These are phyloP conservation scores for Pelargonium australe DNA, from an alignment of 441 rosid species.

Conservation along the genomic window DNA sequence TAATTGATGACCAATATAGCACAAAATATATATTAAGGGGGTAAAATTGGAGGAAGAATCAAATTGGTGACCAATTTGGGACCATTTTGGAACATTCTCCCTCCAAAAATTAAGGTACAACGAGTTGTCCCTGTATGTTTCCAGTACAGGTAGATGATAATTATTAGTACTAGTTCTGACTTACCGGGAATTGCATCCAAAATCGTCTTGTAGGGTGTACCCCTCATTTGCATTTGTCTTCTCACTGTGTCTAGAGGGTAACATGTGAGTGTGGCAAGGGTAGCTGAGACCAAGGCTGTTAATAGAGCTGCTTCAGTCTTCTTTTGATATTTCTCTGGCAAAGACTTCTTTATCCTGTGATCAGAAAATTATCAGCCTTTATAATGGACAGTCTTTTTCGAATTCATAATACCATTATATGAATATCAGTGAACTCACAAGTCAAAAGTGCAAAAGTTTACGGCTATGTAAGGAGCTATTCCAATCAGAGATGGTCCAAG, in stretches of 20 bases:
- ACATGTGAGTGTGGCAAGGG: slow-evolving; percentile 81
- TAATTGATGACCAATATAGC: too few species aligned
- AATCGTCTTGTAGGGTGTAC: slow-evolving; percentile 75
- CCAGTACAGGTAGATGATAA: not conserved
- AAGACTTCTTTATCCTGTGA: slow-evolving; percentile 77
- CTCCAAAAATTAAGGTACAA: too few species aligned
- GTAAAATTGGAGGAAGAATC: too few species aligned
- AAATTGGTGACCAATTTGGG: too few species aligned
- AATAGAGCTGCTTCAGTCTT: slow-evolving; percentile 72
- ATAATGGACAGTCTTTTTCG: slow-evolving; percentile 3
- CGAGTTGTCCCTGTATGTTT: not conserved
- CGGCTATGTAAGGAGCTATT: slow-evolving; percentile 96
- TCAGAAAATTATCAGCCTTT: slow-evolving; percentile 14
- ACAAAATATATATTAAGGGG: too few species aligned
- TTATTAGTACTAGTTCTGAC: not conserved
- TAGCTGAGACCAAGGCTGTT: slow-evolving; percentile 83
- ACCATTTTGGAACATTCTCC: too few species aligned
- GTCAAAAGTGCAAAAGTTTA: slow-evolving; percentile 93
- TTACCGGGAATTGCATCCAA: slow-evolving; percentile 81
- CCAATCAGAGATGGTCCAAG: slow-evolving; percentile 93
- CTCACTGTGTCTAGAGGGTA: slow-evolving; percentile 97
- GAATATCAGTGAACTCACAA: slow-evolving; percentile 52
- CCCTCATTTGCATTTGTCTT: slow-evolving; percentile 98
- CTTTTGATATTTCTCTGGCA: slow-evolving; percentile 75
- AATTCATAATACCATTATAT: slow-evolving; percentile 7